These are phyloP conservation scores for Cutaneotrichosporon sp. DNA, from an alignment of 1,284 basidiomycete species.

Conservation along the genomic window DNA sequence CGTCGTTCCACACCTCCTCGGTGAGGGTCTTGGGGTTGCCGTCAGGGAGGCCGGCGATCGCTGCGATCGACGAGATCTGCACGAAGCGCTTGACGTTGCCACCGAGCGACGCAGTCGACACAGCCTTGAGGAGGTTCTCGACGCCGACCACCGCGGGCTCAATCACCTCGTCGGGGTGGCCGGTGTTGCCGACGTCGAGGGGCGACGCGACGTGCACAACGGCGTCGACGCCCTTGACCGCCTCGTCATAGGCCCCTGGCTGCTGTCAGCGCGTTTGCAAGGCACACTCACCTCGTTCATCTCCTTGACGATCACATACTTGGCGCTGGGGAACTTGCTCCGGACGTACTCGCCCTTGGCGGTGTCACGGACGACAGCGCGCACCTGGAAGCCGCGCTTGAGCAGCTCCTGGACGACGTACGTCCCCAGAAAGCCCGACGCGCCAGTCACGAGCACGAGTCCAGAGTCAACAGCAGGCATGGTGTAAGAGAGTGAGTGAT, in stretches of 20 bases:
- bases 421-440: conserved; percentile 30
- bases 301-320: conserved; percentile 60
- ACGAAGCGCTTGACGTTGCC: conserved; percentile 12
- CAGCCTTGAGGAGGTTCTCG: conserved; percentile 1
- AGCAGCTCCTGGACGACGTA: conserved; percentile 28
- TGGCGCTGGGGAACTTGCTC: conserved; percentile 50
- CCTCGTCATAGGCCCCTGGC: conserved; percentile 67
- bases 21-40: conserved; percentile 20
- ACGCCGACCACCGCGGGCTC: conserved; percentile 6
- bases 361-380: conserved; percentile 60
- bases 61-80: conserved; percentile 8
- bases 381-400: conserved; percentile 48
- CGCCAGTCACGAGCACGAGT: conserved; percentile 48
- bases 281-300: conserved; percentile 56
- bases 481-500: neutral
- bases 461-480: conserved; percentile 56
- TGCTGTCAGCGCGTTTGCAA: conserved; percentile 24
- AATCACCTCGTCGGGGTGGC: neutral
- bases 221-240: conserved; percentile 65
- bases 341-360: conserved; percentile 58
- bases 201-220: conserved; percentile 52
- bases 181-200: conserved; percentile 10
- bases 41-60: conserved; percentile 2
- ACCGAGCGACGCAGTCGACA: neutral
- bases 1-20: conserved; percentile 63